Evolutionary conservation across 1,139 yeast species (phyloP).

Genomic region (Pichia sp.): DNA sequence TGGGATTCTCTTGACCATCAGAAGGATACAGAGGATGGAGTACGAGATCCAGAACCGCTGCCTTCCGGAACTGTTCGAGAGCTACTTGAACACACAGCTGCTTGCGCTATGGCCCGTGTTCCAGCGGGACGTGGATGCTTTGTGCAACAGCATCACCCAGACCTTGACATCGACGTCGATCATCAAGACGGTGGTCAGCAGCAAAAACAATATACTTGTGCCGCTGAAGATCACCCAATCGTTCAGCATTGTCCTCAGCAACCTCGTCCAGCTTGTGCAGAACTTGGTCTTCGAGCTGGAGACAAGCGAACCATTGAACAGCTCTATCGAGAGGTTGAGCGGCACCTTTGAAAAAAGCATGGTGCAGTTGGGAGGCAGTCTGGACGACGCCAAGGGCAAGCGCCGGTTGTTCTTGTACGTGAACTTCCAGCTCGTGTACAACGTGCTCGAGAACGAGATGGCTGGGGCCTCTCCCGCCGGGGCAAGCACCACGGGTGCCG

Average conservation of each 20-base stretch:
- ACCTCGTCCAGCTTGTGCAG: conserved; percentile 57
- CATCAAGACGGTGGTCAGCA: conserved; percentile 27
- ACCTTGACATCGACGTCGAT: conserved; percentile 32
- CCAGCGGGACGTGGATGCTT: conserved; percentile 69
- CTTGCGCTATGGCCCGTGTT: conserved; percentile 81
- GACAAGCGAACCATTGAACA: conserved; percentile 64
- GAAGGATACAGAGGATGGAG: conserved; percentile 63
- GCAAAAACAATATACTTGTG: conserved; percentile 33
- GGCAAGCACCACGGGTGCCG: neutral
- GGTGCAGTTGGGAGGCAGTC: conserved; percentile 42
- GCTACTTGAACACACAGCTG: conserved; percentile 63
- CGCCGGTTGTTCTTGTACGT: conserved; percentile 68
- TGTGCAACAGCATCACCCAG: conserved; percentile 63
- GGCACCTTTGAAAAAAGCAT: conserved; percentile 76
- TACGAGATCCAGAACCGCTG: conserved; percentile 58
- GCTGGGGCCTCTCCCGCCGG: neutral
- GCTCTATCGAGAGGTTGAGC: conserved; percentile 63
- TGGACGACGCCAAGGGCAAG: conserved; percentile 33
- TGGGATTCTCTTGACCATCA: conserved; percentile 73
- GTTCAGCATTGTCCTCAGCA: conserved; percentile 70
- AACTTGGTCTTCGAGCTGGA: conserved; percentile 30
- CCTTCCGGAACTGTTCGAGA: conserved; percentile 67
- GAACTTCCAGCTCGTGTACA: conserved; percentile 59
- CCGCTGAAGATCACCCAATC: conserved; percentile 77
- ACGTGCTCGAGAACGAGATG: conserved; percentile 37